Percentiles rank a stretch among this genome's conserved stretches.
phyloP scores from a whole-genome alignment of 108 stramenopile genomes.

The Cyclotella cryptica region DNA sequence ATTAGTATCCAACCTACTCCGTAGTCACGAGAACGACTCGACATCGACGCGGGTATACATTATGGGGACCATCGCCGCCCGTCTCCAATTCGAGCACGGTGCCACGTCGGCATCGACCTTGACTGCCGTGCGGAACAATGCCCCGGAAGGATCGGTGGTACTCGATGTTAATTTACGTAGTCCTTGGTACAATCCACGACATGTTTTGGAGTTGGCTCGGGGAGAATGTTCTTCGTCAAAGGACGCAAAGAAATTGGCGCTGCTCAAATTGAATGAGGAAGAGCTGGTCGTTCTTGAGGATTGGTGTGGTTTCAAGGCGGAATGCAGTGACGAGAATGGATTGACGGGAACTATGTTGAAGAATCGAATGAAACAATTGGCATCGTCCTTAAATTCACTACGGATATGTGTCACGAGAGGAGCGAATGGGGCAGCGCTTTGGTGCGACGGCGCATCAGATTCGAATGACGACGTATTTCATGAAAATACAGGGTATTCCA shows the following conservation, averaged over 20 bases:
- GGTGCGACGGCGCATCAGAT: constrained; percentile 8
- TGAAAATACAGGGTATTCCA: constrained; percentile 35
- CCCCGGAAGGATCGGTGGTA: constrained; percentile 47
- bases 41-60: constrained; percentile 13
- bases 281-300: constrained; percentile 38
- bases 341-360: constrained; percentile 30
- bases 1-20: constrained; percentile 11
- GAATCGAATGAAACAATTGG: constrained; percentile 42
- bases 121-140: constrained; percentile 24
- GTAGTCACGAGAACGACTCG: constrained; percentile 1
- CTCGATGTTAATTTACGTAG: constrained; percentile 56
- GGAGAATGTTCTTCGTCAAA: constrained; percentile 5
- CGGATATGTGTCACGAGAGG: constrained; percentile 57
- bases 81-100: constrained; percentile 32
- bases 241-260: constrained; percentile 27
- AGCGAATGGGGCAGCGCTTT: constrained; percentile 44
- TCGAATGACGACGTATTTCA: constrained; percentile 24
- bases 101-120: constrained; percentile 47
- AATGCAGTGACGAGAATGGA: neutral
- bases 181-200: constrained; percentile 42
- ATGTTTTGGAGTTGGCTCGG: constrained; percentile 39
- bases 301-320: constrained; percentile 36
- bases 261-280: constrained; percentile 61
- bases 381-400: constrained; percentile 25
- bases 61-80: constrained; percentile 51